Percentiles rank a stretch among this genome's conserved stretches.
These are phyloP conservation scores for Maudiozyma bulderi DNA, from an alignment of 805 yeast genomes.

Conservation along the genomic window DNA sequence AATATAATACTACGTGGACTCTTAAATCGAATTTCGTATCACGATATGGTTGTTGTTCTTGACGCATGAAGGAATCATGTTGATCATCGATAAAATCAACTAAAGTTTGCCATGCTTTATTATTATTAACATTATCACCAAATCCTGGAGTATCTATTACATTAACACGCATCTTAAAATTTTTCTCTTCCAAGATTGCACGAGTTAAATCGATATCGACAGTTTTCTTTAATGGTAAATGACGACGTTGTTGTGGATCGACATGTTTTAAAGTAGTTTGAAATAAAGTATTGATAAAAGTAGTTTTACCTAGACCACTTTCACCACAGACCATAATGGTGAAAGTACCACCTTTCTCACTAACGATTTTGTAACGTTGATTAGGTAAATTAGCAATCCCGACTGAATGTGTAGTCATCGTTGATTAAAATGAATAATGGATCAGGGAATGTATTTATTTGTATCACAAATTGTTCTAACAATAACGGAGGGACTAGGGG, in stretches of 20 bases:
- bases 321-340: slow-evolving; percentile 86
- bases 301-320: slow-evolving; percentile 86
- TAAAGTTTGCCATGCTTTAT: slow-evolving; percentile 77
- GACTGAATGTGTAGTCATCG: slow-evolving; percentile 31
- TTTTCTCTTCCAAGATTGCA: slow-evolving; percentile 78
- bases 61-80: slow-evolving; percentile 80
- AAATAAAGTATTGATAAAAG: slow-evolving; percentile 77
- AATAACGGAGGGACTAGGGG: too few species aligned
- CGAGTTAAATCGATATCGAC: slow-evolving; percentile 71
- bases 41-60: slow-evolving; percentile 86
- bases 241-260: slow-evolving; percentile 36
- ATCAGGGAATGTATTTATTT: too few species aligned
- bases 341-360: slow-evolving; percentile 66
- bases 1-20: slow-evolving; percentile 84
- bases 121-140: slow-evolving; percentile 83
- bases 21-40: slow-evolving; percentile 60
- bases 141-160: slow-evolving; percentile 90
- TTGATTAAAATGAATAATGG: neutral
- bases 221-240: slow-evolving; percentile 49
- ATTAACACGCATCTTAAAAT: slow-evolving; percentile 66
- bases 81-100: slow-evolving; percentile 87
- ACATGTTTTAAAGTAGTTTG: slow-evolving; percentile 56
- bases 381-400: slow-evolving; percentile 69
- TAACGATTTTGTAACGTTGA: slow-evolving; percentile 68
- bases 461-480: too few species aligned